phyloP scores from a whole-genome alignment of 2,329 filamentous ascomycete species.

The Aspergillus niger region DNA sequence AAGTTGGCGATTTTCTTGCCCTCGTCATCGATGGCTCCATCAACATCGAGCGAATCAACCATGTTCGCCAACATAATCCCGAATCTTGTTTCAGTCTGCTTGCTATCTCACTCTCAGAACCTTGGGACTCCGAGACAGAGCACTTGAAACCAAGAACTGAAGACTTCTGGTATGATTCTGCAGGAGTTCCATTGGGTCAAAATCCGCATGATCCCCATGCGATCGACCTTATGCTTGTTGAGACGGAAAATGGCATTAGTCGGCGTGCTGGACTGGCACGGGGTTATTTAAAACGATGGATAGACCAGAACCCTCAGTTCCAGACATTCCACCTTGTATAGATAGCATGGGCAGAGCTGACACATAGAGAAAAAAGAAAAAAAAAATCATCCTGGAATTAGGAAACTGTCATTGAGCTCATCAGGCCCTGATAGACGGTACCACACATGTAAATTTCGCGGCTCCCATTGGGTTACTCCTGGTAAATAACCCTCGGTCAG shows the following conservation, averaged over 20 bases:
- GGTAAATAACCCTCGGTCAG: too few relatives aligned
- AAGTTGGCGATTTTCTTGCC: not conserved
- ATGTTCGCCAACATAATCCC: not conserved
- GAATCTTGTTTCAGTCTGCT: not conserved
- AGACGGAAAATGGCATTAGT: not conserved
- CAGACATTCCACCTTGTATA: not conserved
- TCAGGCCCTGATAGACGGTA: too few relatives aligned
- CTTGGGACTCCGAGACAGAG: too few relatives aligned
- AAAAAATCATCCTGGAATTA: too few relatives aligned
- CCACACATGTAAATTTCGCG: too few relatives aligned
- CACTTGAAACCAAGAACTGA: not conserved
- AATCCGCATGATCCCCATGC: not conserved
- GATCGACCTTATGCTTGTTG: not conserved
- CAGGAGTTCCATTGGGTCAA: not conserved
- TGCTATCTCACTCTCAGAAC: not conserved
- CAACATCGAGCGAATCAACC: not conserved
- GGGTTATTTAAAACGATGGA: not conserved
- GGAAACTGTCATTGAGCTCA: too few relatives aligned
- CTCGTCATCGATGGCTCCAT: fast-evolving
- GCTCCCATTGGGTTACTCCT: too few relatives aligned
- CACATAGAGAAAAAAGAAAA: not conserved
- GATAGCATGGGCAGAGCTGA: too few relatives aligned
- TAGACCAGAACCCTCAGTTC: not conserved
- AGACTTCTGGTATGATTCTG: not conserved
- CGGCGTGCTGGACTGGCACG: not conserved